Evolutionary conservation across 2,329 filamentous ascomycete genomes (phyloP), one percentile per base, ranked within the genome.

Genomic region (Epichloe sylvatica): DNA sequence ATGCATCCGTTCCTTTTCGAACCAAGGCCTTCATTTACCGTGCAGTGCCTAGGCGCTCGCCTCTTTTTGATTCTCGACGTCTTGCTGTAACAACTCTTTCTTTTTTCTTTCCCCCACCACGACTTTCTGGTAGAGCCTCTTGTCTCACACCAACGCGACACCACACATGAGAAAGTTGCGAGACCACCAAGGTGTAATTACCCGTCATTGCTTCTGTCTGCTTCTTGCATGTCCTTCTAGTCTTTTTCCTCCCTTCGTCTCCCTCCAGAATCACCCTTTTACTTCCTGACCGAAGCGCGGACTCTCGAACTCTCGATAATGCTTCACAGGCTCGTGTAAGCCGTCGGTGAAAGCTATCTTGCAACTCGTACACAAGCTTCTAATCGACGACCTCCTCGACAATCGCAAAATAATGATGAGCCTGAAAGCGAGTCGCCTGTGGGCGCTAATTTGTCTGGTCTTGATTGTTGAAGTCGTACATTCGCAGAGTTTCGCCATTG

Each of bases 381-480:
- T 7, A 39, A 47, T 40, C 21, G 25, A 33, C 50, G 45, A 47
- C 37, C 39, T 49, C 30, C 43, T 46, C 33, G n/a, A 47, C 17
- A n/a, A 40, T 46, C 45, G 35, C 50, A 21, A 44, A 7, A 25
- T 30, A 45, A 59, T 40, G 46, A 72, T 71, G 70, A 52, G 64
- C 47, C 54, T 56, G 23, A 64, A 56, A 51, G 59, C 64, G 52
- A 51, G 56, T 49, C 62, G 61, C 45, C 49, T 68, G 41, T 67
- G 63, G 63, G 62, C 63, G 36, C 54, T 72, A 42, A 55, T 74
- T 50, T 67, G 65, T 55, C 56, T 73, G 21, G 46, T 66, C 4
- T 45, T 72, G 40, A 59, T 61, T 40, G 56, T 71, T 23, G 66
- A 73, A 41, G 53, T 65, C 44, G 65, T 62, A 19, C 56, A 59